phyloP scores from a whole-genome alignment of 148 eudicot species.

The Rhododendron williamsianum region DNA sequence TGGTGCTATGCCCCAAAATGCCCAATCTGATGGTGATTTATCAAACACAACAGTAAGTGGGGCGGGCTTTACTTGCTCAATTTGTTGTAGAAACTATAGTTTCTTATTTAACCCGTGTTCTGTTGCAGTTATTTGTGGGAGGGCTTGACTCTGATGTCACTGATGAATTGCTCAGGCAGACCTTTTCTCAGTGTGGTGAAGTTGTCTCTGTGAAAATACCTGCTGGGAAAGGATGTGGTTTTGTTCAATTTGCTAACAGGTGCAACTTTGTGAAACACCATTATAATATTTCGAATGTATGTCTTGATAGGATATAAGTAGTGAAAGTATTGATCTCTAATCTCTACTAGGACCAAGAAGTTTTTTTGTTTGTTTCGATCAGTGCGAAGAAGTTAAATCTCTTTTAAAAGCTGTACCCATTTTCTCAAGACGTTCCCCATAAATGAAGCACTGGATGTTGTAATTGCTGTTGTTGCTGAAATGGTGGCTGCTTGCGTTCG shows the following conservation, averaged over 20 bases:
- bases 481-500: neutral
- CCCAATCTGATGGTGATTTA: conserved; percentile 40
- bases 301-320: neutral
- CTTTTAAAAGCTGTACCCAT: neutral
- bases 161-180: conserved; percentile 53
- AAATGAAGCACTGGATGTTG: neutral
- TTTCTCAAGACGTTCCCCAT: neutral
- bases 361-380: neutral
- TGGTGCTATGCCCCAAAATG: conserved; percentile 35
- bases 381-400: neutral
- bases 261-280: conserved; percentile 2
- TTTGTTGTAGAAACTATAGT: neutral
- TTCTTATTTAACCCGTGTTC: neutral
- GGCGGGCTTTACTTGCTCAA: neutral
- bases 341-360: neutral
- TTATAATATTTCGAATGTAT: neutral
- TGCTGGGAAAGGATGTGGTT: conserved; percentile 60
- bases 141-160: conserved; percentile 56
- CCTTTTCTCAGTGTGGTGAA: conserved; percentile 52
- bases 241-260: conserved; percentile 62
- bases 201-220: conserved; percentile 58
- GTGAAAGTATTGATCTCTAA: neutral
- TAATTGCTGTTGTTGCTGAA: neutral
- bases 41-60: conserved; percentile 60
- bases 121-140: conserved; percentile 53